Evolutionary conservation across 2,329 filamentous ascomycete species (phyloP).

Genomic region (Proliferodiscus dingleyae): DNA sequence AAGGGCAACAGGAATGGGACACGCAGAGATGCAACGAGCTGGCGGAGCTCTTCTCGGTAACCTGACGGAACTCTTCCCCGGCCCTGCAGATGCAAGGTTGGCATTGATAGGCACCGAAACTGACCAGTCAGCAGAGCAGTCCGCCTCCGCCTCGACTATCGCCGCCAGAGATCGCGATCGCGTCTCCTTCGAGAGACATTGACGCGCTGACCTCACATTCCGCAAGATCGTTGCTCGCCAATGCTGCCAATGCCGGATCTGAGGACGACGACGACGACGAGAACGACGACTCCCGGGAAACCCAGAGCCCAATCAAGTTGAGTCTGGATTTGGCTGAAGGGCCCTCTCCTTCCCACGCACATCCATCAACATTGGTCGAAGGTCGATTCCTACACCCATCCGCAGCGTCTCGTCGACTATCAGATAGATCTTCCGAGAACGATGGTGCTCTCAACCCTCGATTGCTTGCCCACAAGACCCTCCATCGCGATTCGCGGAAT

Average conservation of each 20-base stretch:
- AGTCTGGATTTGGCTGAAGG: not conserved
- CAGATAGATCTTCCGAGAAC: not conserved
- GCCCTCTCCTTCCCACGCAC: not conserved
- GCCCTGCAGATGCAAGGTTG: not conserved
- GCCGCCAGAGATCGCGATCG: too few relatives aligned
- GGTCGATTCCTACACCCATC: not conserved
- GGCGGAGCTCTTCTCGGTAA: constrained; percentile 17
- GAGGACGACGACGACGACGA: not conserved
- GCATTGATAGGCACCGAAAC: not conserved
- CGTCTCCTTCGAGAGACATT: too few relatives aligned
- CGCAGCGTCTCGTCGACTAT: not conserved
- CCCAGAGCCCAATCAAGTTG: not conserved
- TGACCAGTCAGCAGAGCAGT: constrained; percentile 5
- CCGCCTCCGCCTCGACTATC: too few relatives aligned
- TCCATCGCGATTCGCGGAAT: not conserved
- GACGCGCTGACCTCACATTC: too few relatives aligned
- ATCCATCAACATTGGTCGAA: not conserved
- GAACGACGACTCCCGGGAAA: not conserved
- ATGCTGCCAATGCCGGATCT: not conserved
- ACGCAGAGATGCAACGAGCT: constrained; percentile 14
- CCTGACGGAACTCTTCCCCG: not conserved
- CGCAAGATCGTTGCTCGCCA: too few relatives aligned
- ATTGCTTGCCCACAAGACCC: not conserved
- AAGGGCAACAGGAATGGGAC: constrained; percentile 11
- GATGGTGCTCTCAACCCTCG: not conserved